Evolutionary conservation across 2,329 filamentous ascomycete species (phyloP).

Genomic region (Aspergillus fructus): DNA sequence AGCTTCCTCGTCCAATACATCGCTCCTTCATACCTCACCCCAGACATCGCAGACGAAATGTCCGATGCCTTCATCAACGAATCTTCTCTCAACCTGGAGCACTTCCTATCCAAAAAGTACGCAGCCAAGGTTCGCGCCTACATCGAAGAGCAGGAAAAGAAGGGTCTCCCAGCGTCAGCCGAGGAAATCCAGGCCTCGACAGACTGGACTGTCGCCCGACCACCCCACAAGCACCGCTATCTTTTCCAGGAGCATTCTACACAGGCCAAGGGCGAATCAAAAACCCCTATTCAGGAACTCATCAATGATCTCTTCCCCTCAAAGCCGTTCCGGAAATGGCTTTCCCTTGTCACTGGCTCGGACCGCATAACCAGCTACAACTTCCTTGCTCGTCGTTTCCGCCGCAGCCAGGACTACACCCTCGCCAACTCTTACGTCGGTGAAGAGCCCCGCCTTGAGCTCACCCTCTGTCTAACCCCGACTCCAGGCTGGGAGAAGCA

Average conservation of each 20-base stretch:
- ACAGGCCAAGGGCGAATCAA: constrained; percentile 29
- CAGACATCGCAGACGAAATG: constrained; percentile 83
- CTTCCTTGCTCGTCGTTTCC: constrained; percentile 81
- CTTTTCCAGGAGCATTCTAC: constrained; percentile 66
- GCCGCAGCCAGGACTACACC: constrained; percentile 85
- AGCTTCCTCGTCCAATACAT: constrained; percentile 91
- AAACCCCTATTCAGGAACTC: constrained; percentile 68
- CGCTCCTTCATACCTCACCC: constrained; percentile 84
- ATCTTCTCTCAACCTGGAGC: constrained; percentile 77
- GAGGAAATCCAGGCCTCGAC: constrained; percentile 58
- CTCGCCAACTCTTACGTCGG: constrained; percentile 80
- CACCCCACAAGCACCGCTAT: constrained; percentile 94
- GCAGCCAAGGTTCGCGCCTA: constrained; percentile 68
- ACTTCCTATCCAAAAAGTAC: constrained; percentile 78
- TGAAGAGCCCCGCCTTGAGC: constrained; percentile 73
- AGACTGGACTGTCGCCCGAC: constrained; percentile 73
- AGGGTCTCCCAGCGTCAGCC: constrained; percentile 44
- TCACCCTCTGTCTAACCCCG: constrained; percentile 84
- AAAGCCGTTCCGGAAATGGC: constrained; percentile 82
- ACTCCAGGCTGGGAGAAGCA: constrained; percentile 80
- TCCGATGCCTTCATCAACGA: constrained; percentile 76
- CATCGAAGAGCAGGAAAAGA: constrained; percentile 64
- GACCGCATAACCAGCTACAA: constrained; percentile 66
- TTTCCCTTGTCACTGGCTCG: constrained; percentile 77
- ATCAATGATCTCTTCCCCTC: constrained; percentile 82